Evolutionary conservation across 1,139 yeast genomes (phyloP), one percentile per base, ranked within the genome.

Genomic region (Blastobotrys aristatus): DNA sequence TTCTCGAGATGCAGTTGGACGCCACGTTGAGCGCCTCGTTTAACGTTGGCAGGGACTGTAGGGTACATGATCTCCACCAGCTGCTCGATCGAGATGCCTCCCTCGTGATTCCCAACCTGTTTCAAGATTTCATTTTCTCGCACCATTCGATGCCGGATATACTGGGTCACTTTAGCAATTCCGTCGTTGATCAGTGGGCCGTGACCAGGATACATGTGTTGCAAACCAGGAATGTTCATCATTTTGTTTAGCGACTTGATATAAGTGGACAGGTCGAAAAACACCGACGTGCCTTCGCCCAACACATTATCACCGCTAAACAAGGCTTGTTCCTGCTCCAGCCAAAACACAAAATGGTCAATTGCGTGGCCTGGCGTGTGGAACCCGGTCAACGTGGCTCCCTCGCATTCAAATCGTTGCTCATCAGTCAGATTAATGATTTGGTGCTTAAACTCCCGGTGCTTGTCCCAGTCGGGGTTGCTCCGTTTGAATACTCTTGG

Each of bases 281-380:
- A 69, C 26, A 66, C 67, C 1, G 69, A 54, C 7, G 72, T 62
- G 18, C 72, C 70, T 38, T 64, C 67, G 18, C 73, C 73, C 8
- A 69, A 62, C 6, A 69, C 61, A 46, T 67, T 67, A 56, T 69
- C 73, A 26, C 67, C 72, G n/a, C 66, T 58, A 48, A 69, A 68
- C 46, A 69, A 47, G 3, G 60, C 62, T 16, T 59, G 50, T 50
- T 68, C 72, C 46, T 67, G 65, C 27, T 58, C 60, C 26, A 68
- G 58, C 62, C 63, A 63, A 48, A 68, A 60, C 39, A 64, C 62
- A 41, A 62, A 41, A 51, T 69, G 73, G 52, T 69, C 73, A 27
- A 58, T 60, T 22, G 71, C 62, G 49, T 69, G 73, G 20, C 73
- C 73, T 0, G 73, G 73, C 4, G 71, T 66, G 51, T 57, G 61